These are phyloP conservation scores for Coemansia sp. DNA, from an alignment of 192 early-diverging fungal species.

Conservation along the genomic window DNA sequence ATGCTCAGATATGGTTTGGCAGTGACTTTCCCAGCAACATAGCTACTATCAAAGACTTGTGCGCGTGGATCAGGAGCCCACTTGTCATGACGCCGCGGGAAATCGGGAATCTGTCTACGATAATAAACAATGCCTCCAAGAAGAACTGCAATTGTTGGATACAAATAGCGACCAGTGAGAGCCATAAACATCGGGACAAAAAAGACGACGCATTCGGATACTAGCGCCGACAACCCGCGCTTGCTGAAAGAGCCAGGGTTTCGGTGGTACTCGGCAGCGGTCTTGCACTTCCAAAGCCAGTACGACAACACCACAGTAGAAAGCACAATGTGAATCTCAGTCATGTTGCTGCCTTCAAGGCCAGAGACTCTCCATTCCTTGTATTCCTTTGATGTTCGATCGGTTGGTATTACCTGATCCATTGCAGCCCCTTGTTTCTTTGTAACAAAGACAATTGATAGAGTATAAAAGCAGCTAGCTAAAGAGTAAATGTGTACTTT, in stretches of 20 bases:
- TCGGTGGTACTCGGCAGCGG: conserved; percentile 48
- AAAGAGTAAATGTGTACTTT: not conserved
- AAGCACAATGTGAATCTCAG: conserved; percentile 44
- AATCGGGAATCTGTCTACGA: conserved; percentile 41
- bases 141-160: conserved; percentile 19
- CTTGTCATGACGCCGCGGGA: conserved; percentile 45
- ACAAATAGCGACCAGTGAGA: conserved; percentile 35
- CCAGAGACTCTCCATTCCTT: conserved; percentile 53
- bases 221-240: conserved; percentile 18
- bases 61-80: conserved; percentile 55
- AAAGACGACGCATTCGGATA: conserved; percentile 34
- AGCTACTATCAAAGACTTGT: conserved; percentile 32
- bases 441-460: not conserved
- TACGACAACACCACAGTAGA: conserved; percentile 45
- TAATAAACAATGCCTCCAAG: conserved; percentile 29
- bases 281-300: conserved; percentile 57
- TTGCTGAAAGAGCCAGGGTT: conserved; percentile 23
- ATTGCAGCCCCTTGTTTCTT: not conserved
- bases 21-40: conserved; percentile 32
- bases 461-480: not conserved
- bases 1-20: conserved; percentile 62
- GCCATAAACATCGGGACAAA: conserved; percentile 46
- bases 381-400: conserved; percentile 50
- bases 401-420: conserved; percentile 13
- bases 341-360: conserved; percentile 46